phyloP scores from a whole-genome alignment of 2,329 filamentous ascomycete genomes.

The Penicillium sp. region DNA sequence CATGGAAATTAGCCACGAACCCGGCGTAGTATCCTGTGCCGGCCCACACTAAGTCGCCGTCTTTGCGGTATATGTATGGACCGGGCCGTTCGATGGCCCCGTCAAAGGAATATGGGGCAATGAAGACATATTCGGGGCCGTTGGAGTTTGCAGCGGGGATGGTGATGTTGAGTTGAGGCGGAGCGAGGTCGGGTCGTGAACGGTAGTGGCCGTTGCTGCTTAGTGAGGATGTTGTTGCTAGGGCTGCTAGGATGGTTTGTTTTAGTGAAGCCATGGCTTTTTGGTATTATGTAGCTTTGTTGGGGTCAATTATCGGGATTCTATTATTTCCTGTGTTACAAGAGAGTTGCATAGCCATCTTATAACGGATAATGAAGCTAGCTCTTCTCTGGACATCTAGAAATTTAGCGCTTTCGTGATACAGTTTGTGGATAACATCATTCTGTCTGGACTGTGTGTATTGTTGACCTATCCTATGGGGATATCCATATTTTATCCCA shows the following conservation, averaged over 20 bases:
- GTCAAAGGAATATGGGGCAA: slow-evolving; percentile 26
- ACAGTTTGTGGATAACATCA: not conserved
- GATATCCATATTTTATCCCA: not conserved
- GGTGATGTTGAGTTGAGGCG: slow-evolving; percentile 25
- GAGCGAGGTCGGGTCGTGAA: not conserved
- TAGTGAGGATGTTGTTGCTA: not conserved
- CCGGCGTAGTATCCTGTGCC: slow-evolving; percentile 50
- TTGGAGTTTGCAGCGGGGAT: slow-evolving; percentile 25
- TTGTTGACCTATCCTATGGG: no score
- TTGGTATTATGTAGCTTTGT: no score
- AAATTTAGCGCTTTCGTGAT: not conserved
- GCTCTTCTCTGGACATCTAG: not conserved
- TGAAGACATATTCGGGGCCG: slow-evolving; percentile 31
- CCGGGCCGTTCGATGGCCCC: slow-evolving; percentile 46
- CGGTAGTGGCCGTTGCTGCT: not conserved
- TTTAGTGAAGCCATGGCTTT: not conserved
- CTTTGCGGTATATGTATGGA: slow-evolving; percentile 53
- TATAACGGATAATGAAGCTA: not conserved
- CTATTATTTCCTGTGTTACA: no score
- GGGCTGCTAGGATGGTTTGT: not conserved
- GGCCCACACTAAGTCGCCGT: slow-evolving; percentile 56
- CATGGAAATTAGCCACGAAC: slow-evolving; percentile 52
- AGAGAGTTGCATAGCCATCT: not conserved
- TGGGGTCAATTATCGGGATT: not conserved
- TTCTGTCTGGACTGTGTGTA: not conserved